Base-by-base conservation (phyloP, 805 yeast genomes). In the Hanseniaspora mollemarum region DNA sequence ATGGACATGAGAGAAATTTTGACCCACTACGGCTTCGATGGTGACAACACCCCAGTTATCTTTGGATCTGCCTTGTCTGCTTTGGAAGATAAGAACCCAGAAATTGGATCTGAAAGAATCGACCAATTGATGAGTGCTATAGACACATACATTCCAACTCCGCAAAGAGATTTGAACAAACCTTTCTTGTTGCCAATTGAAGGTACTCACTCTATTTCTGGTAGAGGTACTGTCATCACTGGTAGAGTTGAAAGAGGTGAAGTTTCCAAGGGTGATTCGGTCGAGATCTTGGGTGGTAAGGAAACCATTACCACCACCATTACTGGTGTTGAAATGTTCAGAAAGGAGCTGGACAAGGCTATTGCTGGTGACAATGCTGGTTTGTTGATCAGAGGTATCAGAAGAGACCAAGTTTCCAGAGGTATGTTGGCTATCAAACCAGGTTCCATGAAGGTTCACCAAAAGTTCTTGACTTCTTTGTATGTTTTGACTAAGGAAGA, bases 301-400 rank as follows among this genome's bases (percentile, higher is more conserved):
- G 78, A 78, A 66, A 90, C 94, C 59, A 68, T 85, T 70, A 90
- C 87, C 81, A 80, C 96, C 61, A 86, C 83, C 56, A 96, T 88
- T 57, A 92, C 98, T 53, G 97, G 97, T 73, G 87, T 92, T 65
- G 98, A 92, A 78, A 90, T 88, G 96, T 92, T 92, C 81, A 88
- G 87, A 81, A 92, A 92, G 78, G 97, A 92, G 70, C 81, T 92
- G 64, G 97, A 88, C 72, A 77, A 80, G 63, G 97, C 97, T 59
- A 83, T 83, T 81, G 98, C 96, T 65, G 98, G 98, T 77, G 98
- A 92, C 74, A 92, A 94, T 71, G 94, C 95, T 68, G 98, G 98
- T 73, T 80, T 92, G 62, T 75, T 92, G 68, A 77, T 92, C 69
- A 87, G 98, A 78, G 97, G 97, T 78, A 79, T 90, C 68, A 88